Evolutionary conservation across 2,329 filamentous ascomycete species (phyloP).

Genomic region (Colletotrichum trifolii): DNA sequence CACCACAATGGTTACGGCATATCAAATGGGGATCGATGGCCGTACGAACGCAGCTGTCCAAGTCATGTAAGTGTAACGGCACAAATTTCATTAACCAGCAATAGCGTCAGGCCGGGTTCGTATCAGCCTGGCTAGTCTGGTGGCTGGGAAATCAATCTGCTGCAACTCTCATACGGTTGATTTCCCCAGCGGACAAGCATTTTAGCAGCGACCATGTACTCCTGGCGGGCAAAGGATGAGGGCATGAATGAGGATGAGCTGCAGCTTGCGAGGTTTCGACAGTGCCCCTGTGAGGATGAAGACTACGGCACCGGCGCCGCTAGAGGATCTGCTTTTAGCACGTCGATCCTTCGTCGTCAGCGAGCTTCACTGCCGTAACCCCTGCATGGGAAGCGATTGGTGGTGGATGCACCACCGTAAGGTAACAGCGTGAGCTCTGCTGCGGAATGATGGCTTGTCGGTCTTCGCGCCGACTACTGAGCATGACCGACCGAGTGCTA

Average conservation of each 20-base stretch:
- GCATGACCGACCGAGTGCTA: conserved; percentile 1
- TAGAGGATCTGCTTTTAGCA: conserved; percentile 32
- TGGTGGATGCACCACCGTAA: not conserved
- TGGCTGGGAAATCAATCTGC: conserved; percentile 16
- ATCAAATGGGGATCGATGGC: not conserved
- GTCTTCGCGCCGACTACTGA: too few relatives aligned
- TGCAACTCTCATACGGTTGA: not conserved
- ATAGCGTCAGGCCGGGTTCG: not conserved
- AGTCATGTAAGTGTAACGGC: conserved; percentile 10
- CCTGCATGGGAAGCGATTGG: conserved; percentile 6
- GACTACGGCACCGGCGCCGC: conserved; percentile 16
- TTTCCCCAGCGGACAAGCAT: not conserved
- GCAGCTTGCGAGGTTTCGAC: too few relatives aligned
- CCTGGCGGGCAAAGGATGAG: conserved; percentile 2
- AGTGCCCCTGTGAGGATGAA: not conserved
- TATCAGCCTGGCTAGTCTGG: conserved; percentile 1
- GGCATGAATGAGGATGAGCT: not conserved
- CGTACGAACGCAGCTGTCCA: conserved; percentile 1
- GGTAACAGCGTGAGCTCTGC: too few relatives aligned
- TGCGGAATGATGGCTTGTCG: too few relatives aligned
- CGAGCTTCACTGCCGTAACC: not conserved
- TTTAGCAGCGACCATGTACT: conserved; percentile 1
- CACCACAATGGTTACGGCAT: not conserved
- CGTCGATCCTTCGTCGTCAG: conserved; percentile 26
- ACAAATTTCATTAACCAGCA: not conserved